Percentiles rank a stretch among this genome's conserved stretches.
Evolutionary conservation across 148 eudicot genomes (phyloP).

Genomic region (Arctostaphylos glauca): DNA sequence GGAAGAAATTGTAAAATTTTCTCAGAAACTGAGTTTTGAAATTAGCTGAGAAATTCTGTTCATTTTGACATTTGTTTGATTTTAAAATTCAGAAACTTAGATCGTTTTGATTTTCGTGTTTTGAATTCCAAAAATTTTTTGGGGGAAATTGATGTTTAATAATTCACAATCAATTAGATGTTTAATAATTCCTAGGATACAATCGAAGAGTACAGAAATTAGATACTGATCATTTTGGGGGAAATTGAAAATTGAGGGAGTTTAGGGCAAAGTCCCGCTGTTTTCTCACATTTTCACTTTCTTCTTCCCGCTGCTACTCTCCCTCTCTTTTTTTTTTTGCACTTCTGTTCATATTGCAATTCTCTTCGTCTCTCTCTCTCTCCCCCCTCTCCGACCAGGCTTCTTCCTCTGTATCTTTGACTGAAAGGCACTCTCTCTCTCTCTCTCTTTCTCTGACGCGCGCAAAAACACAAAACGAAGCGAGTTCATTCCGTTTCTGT

Average conservation of each 20-base stretch:
- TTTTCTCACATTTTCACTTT: constrained; percentile 8
- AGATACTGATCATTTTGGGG: not conserved
- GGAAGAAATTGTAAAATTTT: too few relatives aligned
- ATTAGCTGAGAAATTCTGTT: too few relatives aligned
- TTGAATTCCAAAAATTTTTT: too few relatives aligned
- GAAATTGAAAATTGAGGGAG: constrained; percentile 16
- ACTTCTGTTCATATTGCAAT: not conserved
- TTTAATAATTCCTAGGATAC: not conserved
- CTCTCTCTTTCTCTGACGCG: not conserved
- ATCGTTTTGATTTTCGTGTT: too few relatives aligned
- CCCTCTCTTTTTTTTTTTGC: not conserved
- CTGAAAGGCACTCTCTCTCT: too few relatives aligned
- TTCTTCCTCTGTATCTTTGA: too few relatives aligned
- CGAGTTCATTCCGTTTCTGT: too few relatives aligned
- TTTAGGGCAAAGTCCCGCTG: constrained; percentile 18
- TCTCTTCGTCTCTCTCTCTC: not conserved
- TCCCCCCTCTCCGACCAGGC: not conserved
- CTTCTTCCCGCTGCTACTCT: constrained; percentile 17
- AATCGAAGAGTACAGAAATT: not conserved
- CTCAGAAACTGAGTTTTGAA: too few relatives aligned
- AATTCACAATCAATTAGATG: constrained; percentile 5
- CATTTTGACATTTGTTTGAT: too few relatives aligned
- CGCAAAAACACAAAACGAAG: too few relatives aligned
- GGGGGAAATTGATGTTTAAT: too few relatives aligned
- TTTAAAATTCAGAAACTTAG: too few relatives aligned